A percentile compares a stretch with the other conserved stretches of the same genome.
These are phyloP conservation scores for Gastroboletus turbinatus DNA, from an alignment of 1,284 basidiomycete species.

Conservation along the genomic window DNA sequence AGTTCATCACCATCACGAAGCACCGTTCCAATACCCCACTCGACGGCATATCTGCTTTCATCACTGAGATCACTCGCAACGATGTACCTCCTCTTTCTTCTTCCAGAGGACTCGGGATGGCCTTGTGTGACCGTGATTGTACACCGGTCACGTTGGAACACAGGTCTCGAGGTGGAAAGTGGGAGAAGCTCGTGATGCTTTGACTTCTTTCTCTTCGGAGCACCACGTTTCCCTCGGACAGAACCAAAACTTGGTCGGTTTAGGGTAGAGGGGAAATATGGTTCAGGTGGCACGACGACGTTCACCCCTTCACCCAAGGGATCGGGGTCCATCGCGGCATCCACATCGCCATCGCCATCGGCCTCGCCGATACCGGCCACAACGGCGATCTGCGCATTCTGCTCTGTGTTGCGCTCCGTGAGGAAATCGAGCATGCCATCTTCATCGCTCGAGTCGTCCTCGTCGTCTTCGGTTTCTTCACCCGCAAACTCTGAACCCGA, in stretches of 20 bases:
- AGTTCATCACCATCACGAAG: conserved; percentile 92
- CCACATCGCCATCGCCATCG: conserved; percentile 42
- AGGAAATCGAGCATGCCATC: conserved; percentile 67
- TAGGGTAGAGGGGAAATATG: conserved; percentile 74
- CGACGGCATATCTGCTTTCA: conserved; percentile 87
- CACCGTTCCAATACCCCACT: conserved; percentile 97
- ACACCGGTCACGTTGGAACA: conserved; percentile 90
- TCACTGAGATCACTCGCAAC: conserved; percentile 94
- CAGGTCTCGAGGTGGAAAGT: conserved; percentile 69
- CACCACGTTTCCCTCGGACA: conserved; percentile 44
- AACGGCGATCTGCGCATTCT: conserved; percentile 65
- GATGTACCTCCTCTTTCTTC: conserved; percentile 74
- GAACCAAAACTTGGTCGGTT: conserved; percentile 42
- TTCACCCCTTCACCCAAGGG: conserved; percentile 88
- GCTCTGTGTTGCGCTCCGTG: conserved; percentile 71
- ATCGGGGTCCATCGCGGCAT: conserved; percentile 60
- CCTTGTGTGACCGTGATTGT: conserved; percentile 90
- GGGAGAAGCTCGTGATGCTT: conserved; percentile 60
- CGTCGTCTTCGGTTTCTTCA: conserved; percentile 47
- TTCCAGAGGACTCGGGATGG: conserved; percentile 60
- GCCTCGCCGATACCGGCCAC: conserved; percentile 33
- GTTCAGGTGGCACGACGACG: conserved; percentile 78
- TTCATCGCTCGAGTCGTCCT: conserved; percentile 53
- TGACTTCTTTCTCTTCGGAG: conserved; percentile 58
- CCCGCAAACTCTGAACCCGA: conserved; percentile 55